phyloP scores from a whole-genome alignment of 768 basidiomycete genomes.

The Tylopilus sp. region DNA sequence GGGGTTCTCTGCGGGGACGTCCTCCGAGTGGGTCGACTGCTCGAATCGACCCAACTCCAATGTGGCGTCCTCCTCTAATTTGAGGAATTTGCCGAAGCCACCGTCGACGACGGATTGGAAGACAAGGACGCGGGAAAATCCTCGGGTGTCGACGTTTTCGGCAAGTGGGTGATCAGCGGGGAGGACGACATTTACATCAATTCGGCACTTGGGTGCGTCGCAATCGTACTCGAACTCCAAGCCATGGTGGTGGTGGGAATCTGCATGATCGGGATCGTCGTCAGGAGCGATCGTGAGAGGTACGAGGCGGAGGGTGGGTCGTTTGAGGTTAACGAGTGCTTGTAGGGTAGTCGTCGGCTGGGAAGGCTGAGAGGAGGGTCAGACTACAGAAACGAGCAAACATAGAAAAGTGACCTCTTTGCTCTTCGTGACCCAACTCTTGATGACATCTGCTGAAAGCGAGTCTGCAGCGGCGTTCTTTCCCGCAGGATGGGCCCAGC shows the following conservation, averaged over 20 bases:
- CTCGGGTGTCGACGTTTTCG: conserved; percentile 33
- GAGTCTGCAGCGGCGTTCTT: conserved; percentile 64
- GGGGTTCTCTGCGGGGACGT: conserved; percentile 8
- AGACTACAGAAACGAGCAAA: not conserved
- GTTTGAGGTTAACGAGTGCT: conserved; percentile 91
- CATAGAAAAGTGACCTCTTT: conserved; percentile 57
- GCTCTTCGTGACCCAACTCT: conserved; percentile 80
- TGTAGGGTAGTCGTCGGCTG: conserved; percentile 92
- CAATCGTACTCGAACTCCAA: conserved; percentile 93
- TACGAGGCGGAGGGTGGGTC: conserved; percentile 78
- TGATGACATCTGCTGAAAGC: conserved; percentile 79
- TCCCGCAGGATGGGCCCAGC: conserved; percentile 65
- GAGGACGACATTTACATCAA: conserved; percentile 74
- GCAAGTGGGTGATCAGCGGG: conserved; percentile 60
- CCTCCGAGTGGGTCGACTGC: conserved; percentile 19
- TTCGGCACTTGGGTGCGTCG: conserved; percentile 79
- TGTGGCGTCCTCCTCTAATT: conserved; percentile 71
- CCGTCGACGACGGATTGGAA: conserved; percentile 63
- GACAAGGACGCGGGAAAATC: conserved; percentile 33
- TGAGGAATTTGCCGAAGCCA: conserved; percentile 75
- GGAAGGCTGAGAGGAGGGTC: conserved; percentile 44
- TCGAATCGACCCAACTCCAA: conserved; percentile 81
- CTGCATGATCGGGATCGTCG: conserved; percentile 43
- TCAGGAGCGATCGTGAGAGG: conserved; percentile 49
- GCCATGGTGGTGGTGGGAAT: conserved; percentile 63